phyloP scores from a whole-genome alignment of 2,329 filamentous ascomycete genomes.

The Claviceps paspali region DNA sequence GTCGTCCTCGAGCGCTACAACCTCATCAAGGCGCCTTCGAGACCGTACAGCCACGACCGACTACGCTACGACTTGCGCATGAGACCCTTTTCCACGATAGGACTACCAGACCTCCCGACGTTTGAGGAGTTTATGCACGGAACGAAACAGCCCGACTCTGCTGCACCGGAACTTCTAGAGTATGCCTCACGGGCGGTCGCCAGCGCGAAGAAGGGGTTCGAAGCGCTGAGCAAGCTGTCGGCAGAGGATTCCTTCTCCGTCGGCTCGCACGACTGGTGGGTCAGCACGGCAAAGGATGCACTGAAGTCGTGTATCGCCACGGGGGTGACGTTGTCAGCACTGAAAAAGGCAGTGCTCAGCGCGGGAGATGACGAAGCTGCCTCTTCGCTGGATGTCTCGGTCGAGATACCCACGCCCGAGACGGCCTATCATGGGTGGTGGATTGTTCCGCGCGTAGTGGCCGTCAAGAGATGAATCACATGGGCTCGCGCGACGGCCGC shows the following conservation, averaged over 20 bases:
- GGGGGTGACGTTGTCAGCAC: constrained; percentile 44
- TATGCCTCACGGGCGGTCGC: constrained; percentile 30
- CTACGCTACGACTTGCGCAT: constrained; percentile 73
- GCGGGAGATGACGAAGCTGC: constrained; percentile 10
- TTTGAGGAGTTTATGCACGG: constrained; percentile 43
- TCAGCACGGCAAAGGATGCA: constrained; percentile 39
- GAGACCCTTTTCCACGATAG: constrained; percentile 62
- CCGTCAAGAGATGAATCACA: too few species aligned
- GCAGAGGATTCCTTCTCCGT: constrained; percentile 38
- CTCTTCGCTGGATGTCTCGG: constrained; percentile 23
- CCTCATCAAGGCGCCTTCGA: constrained; percentile 32
- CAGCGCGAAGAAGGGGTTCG: constrained; percentile 38
- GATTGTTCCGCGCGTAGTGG: constrained; percentile 39
- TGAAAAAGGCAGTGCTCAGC: constrained; percentile 40
- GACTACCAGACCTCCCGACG: constrained; percentile 50
- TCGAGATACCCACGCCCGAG: constrained; percentile 34
- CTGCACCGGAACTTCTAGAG: constrained; percentile 25
- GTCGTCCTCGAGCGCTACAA: constrained; percentile 44
- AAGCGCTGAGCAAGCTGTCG: constrained; percentile 36
- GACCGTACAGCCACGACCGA: constrained; percentile 51
- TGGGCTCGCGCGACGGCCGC: too few species aligned
- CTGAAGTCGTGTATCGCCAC: constrained; percentile 58
- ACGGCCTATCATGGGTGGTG: constrained; percentile 49
- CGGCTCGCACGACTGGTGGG: constrained; percentile 47
- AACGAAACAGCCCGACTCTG: constrained; percentile 23